These are phyloP conservation scores for Russula sp. DNA, from an alignment of 768 basidiomycete species.

Conservation along the genomic window DNA sequence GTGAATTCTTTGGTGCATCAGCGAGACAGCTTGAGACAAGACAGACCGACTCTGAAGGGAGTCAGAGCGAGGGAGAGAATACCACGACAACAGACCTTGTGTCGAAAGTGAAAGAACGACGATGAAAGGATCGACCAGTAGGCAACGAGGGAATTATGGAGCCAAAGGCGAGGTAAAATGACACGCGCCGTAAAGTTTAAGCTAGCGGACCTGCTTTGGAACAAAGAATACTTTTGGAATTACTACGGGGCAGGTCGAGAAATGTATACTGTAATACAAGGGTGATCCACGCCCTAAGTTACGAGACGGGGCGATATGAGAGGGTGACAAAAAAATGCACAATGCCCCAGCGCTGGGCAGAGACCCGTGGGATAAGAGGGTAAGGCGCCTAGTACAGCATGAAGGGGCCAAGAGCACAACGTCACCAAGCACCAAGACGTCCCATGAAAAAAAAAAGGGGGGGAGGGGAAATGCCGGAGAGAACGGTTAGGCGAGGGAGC, in stretches of 20 bases:
- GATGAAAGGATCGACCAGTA: conserved; percentile 1
- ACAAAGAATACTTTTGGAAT: conserved; percentile 6
- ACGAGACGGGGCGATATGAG: too few species aligned
- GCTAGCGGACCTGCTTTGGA: conserved; percentile 7
- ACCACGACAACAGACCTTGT: conserved; percentile 5
- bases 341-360: not conserved
- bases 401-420: not conserved
- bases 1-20: not conserved
- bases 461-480: not conserved
- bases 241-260: not conserved
- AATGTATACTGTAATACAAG: conserved; percentile 18
- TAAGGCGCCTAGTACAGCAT: not conserved
- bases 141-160: not conserved
- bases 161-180: not conserved
- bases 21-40: not conserved
- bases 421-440: not conserved
- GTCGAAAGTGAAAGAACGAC: not conserved
- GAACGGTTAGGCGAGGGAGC: not conserved
- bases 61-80: not conserved
- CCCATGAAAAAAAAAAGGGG: not conserved
- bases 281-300: not conserved
- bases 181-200: not conserved
- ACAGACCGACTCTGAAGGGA: not conserved
- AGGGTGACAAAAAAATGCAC: not conserved
- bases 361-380: not conserved